Conservation (phyloP, 2,329 filamentous ascomycete genomes). For the Diaporthe nobilis region DNA sequence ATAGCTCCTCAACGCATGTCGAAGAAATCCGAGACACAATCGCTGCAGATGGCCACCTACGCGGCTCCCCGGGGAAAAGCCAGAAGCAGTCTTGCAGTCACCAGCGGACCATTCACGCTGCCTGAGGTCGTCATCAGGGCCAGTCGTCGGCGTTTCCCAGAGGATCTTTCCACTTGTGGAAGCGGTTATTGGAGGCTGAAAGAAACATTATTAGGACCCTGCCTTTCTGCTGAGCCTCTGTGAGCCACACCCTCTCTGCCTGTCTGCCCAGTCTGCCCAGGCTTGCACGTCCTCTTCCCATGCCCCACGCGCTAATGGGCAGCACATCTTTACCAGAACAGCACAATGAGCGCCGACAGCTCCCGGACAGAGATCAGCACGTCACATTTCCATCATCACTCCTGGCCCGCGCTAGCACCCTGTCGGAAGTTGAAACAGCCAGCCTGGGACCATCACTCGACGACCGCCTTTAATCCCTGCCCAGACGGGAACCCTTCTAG, state of each 20-base stretch:
- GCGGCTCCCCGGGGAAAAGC: neutral
- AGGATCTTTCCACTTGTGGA: neutral
- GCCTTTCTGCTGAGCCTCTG: neutral
- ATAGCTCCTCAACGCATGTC: neutral
- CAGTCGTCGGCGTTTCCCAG: neutral
- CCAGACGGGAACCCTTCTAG: neutral
- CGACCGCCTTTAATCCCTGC: neutral
- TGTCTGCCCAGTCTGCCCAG: neutral
- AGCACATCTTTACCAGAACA: conserved; percentile 22
- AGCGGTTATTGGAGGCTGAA: conserved; percentile 15
- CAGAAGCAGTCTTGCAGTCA: neutral
- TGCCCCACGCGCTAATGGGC: neutral
- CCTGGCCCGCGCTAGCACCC: neutral
- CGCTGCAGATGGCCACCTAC: neutral
- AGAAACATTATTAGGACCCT: neutral
- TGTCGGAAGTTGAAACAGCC: conserved; percentile 24
- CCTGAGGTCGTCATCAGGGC: neutral
- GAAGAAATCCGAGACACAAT: neutral
- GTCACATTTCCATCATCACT: conserved; percentile 33
- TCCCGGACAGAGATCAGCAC: conserved; percentile 19
- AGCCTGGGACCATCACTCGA: neutral
- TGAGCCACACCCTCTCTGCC: neutral
- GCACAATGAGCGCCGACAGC: neutral
- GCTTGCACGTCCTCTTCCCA: neutral
- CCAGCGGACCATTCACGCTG: neutral